Base-by-base conservation (phyloP, 768 basidiomycete genomes). In the Lentinula raphanica region DNA sequence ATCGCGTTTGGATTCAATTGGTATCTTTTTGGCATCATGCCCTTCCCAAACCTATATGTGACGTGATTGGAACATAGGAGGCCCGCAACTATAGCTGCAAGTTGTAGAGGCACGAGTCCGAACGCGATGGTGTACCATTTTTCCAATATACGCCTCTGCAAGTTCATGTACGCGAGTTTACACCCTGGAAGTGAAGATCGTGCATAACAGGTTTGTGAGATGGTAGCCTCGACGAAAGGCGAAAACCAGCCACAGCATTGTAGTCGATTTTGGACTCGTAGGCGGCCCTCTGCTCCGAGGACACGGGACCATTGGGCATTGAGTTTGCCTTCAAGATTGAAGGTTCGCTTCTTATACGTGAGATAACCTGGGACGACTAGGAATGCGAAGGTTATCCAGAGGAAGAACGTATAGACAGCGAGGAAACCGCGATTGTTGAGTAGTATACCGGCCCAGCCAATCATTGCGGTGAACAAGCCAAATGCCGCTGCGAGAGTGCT, bases 11-110 rank as follows among this genome's bases (percentile, higher is more conserved):
- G 73, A 72, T 85, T 85, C 40, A 92, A 76, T 40, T 89, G 77
- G 70, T 93, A 92, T n/a, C 86, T 83, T 76, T 90, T 89, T 59
- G 90, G 90, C 79, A 88, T 90, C 84, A 91, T 85, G 59, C 91
- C 90, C 75, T 92, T 92, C 9, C 90, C 90, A 69, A 92, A 92
- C 54, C 90, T 79, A 68, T 92, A 92, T 19, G 90, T 92, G 68
- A 93, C 84, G 63, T 92, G 90, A 71, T 90, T 92, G 28, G 85
- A 85, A 68, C 87, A 92, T 49, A 92, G 69, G 57, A 92, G 70
- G 13, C 77, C 85, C 1, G 76, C 74, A 59, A 88, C 60, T 64
- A 90, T 90, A 68, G 85, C 75, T 21, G 65, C 67, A 45, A 93
- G 69, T 59, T 92, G 90, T 12, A 83, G 65, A 1, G 89, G 88